Evolutionary conservation across 2,329 filamentous ascomycete species (phyloP).

Genomic region (Trichoderma hamatum): DNA sequence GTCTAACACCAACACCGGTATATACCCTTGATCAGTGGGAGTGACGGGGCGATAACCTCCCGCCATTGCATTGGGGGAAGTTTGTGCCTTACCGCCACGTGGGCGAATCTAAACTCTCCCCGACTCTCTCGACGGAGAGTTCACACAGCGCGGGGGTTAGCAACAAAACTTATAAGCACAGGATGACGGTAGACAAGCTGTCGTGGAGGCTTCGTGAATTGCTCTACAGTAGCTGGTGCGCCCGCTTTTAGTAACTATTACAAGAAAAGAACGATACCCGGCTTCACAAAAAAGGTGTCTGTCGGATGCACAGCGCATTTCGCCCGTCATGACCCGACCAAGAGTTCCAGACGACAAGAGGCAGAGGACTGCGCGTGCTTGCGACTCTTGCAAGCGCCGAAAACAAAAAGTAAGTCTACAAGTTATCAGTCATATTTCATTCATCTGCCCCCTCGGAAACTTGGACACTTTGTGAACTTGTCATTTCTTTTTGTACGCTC

Average conservation of each 20-base stretch:
- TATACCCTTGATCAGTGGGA: conserved; percentile 12
- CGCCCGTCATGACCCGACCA: conserved; percentile 52
- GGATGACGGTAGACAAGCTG: conserved; percentile 17
- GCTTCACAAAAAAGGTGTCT: conserved; percentile 5
- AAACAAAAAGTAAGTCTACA: conserved; percentile 64
- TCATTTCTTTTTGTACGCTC: conserved; percentile 8
- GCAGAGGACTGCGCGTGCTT: conserved; percentile 65
- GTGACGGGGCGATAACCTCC: conserved; percentile 24
- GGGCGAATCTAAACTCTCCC: conserved; percentile 17
- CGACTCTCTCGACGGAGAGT: neutral
- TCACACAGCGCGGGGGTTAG: conserved; percentile 21
- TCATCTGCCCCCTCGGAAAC: conserved; percentile 2
- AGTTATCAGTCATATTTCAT: conserved; percentile 18
- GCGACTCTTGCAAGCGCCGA: conserved; percentile 65
- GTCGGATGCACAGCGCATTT: conserved; percentile 17
- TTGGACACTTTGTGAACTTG: neutral
- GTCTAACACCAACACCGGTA: conserved; percentile 13
- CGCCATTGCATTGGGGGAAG: conserved; percentile 19
- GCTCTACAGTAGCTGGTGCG: conserved; percentile 17
- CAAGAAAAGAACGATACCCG: conserved; percentile 10
- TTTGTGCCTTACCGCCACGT: conserved; percentile 22
- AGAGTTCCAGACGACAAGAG: conserved; percentile 62
- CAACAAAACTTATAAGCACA: conserved; percentile 19
- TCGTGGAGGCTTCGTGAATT: conserved; percentile 23
- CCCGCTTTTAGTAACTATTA: conserved; percentile 12